Base-by-base conservation (phyloP, 2,329 filamentous ascomycete genomes). In the Penicillium sp. region DNA sequence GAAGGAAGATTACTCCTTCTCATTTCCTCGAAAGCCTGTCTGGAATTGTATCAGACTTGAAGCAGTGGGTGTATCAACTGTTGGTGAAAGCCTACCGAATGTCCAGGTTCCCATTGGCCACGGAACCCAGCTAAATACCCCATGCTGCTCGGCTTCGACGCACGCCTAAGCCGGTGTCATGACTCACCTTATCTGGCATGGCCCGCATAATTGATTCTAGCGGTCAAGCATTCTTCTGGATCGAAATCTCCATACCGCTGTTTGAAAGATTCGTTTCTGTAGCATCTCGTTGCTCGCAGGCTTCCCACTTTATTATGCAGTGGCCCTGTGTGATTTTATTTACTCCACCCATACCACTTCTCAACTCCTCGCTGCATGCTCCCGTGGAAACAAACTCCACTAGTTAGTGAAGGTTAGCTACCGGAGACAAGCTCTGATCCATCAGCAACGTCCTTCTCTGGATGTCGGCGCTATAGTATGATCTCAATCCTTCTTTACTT, bases 361-460 rank as follows among this genome's bases (percentile, higher is more conserved):
- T 33, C n/a, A 25, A 53, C 44, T 35, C 27, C 16, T 52, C 50
- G 25, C 53, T 63, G 55, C 50, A 58, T 55, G 33, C 21, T 54
- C 19, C 53, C 53, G 49, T 45, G 9, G 26, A 31, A 26, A 29
- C 16, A 37, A 39, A 39, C 11, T 48, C 9, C 9, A 19, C n/a
- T 21, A 11, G 14, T 11, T 6, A 14, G 13, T 10, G 19, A 19
- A 37, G 16, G 14, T 23, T 37, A 39, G 29, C 31, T 25, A 25
- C 21, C 29, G 14, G 35, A 31, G 16, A 19, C 5, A 39, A 47
- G 43, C 25, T 50, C 19, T n/a, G n/a, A 23, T 23, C 33, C 16
- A 31, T 35, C n/a, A 55, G 57, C 64, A 63, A 53, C 48, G 56
- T 59, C 58, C 60, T 59, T 65, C 62, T 62, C 45, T 62, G 62